phyloP scores from a whole-genome alignment of 1,284 basidiomycete species.

The Wallemia hederae region DNA sequence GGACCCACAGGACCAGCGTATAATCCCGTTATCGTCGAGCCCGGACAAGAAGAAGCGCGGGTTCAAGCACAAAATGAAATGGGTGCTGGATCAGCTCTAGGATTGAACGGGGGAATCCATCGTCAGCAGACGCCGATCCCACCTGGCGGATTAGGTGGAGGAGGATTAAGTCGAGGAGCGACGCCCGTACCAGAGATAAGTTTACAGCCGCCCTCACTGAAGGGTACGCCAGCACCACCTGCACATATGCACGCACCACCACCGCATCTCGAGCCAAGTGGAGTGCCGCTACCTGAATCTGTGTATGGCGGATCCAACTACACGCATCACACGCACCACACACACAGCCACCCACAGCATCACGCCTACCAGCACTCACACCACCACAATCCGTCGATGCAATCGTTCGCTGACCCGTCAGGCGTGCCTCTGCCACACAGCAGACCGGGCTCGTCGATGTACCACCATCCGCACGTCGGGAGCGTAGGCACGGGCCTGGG shows the following conservation, averaged over 20 bases:
- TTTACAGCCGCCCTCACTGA: not conserved
- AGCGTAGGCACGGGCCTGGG: not conserved
- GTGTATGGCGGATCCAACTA: not conserved
- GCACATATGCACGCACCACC: no score
- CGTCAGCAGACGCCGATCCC: not conserved
- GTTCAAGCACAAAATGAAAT: not conserved
- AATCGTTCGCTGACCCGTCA: not conserved
- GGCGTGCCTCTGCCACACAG: not conserved
- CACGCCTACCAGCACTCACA: not conserved
- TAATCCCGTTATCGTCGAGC: not conserved
- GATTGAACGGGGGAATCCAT: not conserved
- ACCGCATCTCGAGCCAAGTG: not conserved
- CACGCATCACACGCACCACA: not conserved
- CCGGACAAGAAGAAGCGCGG: not conserved
- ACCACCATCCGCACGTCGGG: not conserved
- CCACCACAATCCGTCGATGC: not conserved
- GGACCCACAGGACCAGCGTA: not conserved
- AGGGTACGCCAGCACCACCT: not conserved
- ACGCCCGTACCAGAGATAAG: not conserved
- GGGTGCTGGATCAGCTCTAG: not conserved
- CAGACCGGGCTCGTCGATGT: not conserved
- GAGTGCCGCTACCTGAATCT: not conserved
- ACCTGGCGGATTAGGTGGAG: not conserved
- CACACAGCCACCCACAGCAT: not conserved
- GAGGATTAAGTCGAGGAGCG: not conserved